Evolutionary conservation across 2,329 filamentous ascomycete species (phyloP), one percentile per base, ranked within the genome.

Genomic region (Dactylella cylindrospora): DNA sequence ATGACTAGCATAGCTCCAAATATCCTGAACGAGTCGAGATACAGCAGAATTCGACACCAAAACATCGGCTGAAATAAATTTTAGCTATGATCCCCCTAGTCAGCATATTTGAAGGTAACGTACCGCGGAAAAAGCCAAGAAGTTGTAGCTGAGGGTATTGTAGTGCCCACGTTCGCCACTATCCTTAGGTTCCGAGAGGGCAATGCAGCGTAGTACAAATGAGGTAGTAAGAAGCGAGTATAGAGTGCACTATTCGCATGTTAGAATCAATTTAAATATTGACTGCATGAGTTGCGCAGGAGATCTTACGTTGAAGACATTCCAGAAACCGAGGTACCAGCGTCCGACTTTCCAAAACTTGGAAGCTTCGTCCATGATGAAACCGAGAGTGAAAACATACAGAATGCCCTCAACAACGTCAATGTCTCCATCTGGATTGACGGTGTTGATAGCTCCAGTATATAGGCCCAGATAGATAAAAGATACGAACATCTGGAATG

Each of bases 1-100:
- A 98, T 90, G 1, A 98, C 91, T 1, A 98, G 81, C 93, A 98
- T 98, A 43, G 91, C 90, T 19, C 93, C 93, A 70, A 98, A 98
- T 77, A 98, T 98, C 51, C 88, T 84, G 78, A 95, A 67, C 26
- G 86, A 88, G 73, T 98, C 93, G 13, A 98, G 81, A 71, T 96
- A 98, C 5, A 98, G 81, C 65, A 98, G 76, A 59, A 98, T 79
- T 3, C 93, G 86, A 70, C 84, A 86, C 91, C 93, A 98, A 73
- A 98, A 97, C 87, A 98, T 88, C 0, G 93, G 93, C 55, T 61
- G 20, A 2, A 40, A 23, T 23, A 1, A 23, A 38, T n/a, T 29
- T 22, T 46, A 23, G n/a, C 13, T 19, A 19, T n/a, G 7, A 5
- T 36, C 19, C n/a, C 26, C 13, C 12, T 7, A 17, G 33, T 19